Base-by-base conservation (phyloP, 2,329 filamentous ascomycete species). In the Phoma sp. region DNA sequence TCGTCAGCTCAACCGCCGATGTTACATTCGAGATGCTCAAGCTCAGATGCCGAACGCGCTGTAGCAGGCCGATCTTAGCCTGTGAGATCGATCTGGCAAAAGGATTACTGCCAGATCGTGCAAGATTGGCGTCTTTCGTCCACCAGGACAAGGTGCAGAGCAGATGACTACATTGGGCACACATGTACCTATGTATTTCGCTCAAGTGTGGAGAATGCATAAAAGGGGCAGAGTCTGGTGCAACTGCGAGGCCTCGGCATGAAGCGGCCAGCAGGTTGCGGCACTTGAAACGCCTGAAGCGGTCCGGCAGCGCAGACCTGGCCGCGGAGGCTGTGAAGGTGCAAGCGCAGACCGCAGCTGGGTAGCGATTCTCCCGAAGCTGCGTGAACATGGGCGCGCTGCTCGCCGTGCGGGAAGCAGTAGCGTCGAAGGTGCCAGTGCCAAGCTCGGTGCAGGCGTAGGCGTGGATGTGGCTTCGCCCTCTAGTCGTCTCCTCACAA, bases 151-250 rank as follows among this genome's bases (percentile, higher is more conserved):
- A 14, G 32, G 30, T n/a, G 25, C 50, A 44, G 29, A 22, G 38
- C 38, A 35, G 13, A 29, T 33, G 29, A 43, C 36, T 42, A 38
- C 32, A 39, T 50, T 47, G 46, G 52, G 52, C 41, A 47, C 18
- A 18, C 37, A 32, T 25, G 32, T 36, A 27, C 27, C 18, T 32
- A 30, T 41, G 40, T 27, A 29, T n/a, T 7, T 36, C 27, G 27
- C 18, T 50, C n/a, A 33, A 37, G 45, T 50, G 48, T 50, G 57
- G 42, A 57, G 52, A 46, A 48, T 33, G 64, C 65, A 67, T 67
- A 65, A 68, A 68, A 66, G 63, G 64, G 64, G 60, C 52, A 60
- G 44, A 32, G 51, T 48, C 37, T 49, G 49, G 57, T 54, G 47
- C 8, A 42, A 52, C 49, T 45, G n/a, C 38, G 40, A 39, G 53